Percentiles rank a stretch among this genome's conserved stretches.
Evolutionary conservation across 495 filamentous ascomycete genomes (phyloP).

Genomic region (Neurospora sp.): DNA sequence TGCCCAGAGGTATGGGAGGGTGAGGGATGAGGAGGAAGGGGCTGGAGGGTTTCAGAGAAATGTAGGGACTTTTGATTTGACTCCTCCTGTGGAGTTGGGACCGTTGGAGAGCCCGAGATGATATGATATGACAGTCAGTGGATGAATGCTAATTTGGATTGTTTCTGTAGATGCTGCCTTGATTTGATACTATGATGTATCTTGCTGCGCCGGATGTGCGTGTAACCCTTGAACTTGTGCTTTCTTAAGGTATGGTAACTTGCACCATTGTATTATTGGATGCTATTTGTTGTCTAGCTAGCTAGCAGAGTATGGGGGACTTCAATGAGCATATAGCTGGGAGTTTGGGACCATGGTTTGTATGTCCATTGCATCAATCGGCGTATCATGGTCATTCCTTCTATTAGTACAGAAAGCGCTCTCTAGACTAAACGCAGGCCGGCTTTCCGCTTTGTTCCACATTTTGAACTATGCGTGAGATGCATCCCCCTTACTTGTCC

Average conservation of each 20-base stretch:
- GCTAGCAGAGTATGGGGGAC: not conserved
- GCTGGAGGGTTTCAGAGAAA: slow-evolving; percentile 4
- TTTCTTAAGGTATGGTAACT: not conserved
- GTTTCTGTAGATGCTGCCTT: not conserved
- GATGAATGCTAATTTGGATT: not conserved
- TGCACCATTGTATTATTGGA: not conserved
- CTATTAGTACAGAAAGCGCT: slow-evolving; percentile 22
- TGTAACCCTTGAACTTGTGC: not conserved
- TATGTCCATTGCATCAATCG: not conserved
- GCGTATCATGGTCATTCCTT: slow-evolving; percentile 1
- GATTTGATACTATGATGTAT: not conserved
- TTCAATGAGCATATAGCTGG: not conserved
- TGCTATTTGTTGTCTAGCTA: not conserved
- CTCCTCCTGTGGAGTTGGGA: slow-evolving; percentile 4
- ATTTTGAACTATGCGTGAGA: not conserved
- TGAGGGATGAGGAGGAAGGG: slow-evolving; percentile 27
- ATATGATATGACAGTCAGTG: not conserved
- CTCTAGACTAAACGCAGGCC: slow-evolving; percentile 6
- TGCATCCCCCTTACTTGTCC: slow-evolving; percentile 32
- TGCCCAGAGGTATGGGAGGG: slow-evolving; percentile 13
- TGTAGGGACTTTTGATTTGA: slow-evolving; percentile 16
- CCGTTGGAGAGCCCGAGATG: slow-evolving; percentile 6
- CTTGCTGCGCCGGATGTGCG: not conserved
- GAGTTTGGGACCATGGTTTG: slow-evolving; percentile 5
- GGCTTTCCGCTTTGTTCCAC: not conserved